Percentiles rank a stretch among this genome's conserved stretches.
Evolutionary conservation across 352 stramenopile genomes (phyloP).

Genomic region (Phytophthora constricta): DNA sequence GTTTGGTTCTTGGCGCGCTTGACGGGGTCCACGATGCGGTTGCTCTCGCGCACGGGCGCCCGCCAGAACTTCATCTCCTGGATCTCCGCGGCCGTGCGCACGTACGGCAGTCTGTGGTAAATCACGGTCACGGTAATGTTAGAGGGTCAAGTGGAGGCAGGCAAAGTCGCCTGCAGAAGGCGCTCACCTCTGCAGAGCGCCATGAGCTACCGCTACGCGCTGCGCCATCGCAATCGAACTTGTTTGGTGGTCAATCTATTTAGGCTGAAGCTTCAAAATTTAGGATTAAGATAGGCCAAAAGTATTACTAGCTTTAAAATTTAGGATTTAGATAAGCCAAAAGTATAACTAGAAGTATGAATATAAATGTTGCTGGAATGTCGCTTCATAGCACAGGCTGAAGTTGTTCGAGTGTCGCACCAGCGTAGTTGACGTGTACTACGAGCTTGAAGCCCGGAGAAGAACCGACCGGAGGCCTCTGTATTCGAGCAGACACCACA

Average conservation of each 20-base stretch:
- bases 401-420: neutral
- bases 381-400: slow-evolving; percentile 5
- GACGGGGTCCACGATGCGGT: slow-evolving; percentile 81
- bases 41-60: slow-evolving; percentile 68
- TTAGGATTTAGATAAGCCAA: too few relatives aligned
- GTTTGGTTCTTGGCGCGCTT: slow-evolving; percentile 86
- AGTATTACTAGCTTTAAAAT: too few relatives aligned
- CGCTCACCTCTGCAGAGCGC: slow-evolving; percentile 70
- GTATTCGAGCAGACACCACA: slow-evolving; percentile 7
- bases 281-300: neutral
- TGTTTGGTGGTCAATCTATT: neutral
- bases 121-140: neutral
- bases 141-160: neutral
- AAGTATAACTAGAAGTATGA: too few relatives aligned
- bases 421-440: slow-evolving; percentile 2
- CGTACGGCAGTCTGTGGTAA: slow-evolving; percentile 67
- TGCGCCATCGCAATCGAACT: too few relatives aligned
- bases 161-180: neutral
- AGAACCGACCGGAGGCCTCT: neutral
- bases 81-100: slow-evolving; percentile 83
- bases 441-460: neutral
- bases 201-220: slow-evolving; percentile 50
- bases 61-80: slow-evolving; percentile 91
- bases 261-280: neutral
- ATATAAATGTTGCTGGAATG: too few relatives aligned